Evolutionary conservation across 257 asterid species (phyloP).

Genomic region (Nicotiana obtusifolia): DNA sequence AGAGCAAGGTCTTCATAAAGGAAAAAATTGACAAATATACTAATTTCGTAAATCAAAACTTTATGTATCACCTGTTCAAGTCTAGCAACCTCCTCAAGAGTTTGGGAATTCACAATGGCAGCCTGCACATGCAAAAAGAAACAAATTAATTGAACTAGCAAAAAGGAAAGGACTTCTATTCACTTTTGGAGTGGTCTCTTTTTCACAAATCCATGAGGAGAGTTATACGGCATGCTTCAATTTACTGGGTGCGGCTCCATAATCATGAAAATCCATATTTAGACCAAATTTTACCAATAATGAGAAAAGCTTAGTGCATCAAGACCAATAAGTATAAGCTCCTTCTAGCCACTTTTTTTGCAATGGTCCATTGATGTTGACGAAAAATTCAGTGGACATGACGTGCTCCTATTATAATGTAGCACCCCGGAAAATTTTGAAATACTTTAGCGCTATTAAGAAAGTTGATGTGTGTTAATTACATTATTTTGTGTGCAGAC

Average conservation of each 20-base stretch:
- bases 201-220: background rate
- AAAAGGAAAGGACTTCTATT: background rate
- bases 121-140: slow-evolving; percentile 56
- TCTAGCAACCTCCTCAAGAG: slow-evolving; percentile 98
- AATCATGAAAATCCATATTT: background rate
- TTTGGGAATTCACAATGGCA: slow-evolving; percentile 93
- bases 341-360: background rate
- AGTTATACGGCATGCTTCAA: background rate
- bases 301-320: background rate
- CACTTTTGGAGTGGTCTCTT: background rate
- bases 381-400: background rate
- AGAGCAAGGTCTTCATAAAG: background rate
- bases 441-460: too few species aligned
- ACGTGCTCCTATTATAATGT: background rate
- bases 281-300: background rate
- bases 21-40: background rate
- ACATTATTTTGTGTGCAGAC: too few species aligned
- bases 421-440: too few species aligned
- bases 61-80: slow-evolving; percentile 81
- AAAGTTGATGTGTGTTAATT: too few species aligned
- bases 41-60: background rate
- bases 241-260: background rate
- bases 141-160: background rate
- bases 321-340: background rate
- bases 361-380: background rate